Conservation (phyloP, 2,329 filamentous ascomycete species). For the Hypocrella siamensis region DNA sequence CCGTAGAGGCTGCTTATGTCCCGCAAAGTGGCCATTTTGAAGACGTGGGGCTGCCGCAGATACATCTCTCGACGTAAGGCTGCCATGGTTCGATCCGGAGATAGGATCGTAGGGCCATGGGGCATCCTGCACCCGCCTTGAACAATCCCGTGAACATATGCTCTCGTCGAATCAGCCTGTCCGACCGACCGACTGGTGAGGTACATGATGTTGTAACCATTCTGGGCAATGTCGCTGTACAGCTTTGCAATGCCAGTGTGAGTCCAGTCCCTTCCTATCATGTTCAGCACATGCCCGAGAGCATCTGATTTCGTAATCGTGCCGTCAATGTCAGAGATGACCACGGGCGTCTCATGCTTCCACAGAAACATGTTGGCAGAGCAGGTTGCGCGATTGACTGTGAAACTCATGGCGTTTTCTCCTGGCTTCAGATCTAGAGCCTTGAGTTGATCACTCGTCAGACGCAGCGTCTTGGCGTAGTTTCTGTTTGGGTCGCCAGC, state of each 20-base stretch:
- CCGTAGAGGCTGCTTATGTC: slow-evolving; percentile 87
- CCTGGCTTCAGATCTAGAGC: slow-evolving; percentile 66
- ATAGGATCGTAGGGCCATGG: slow-evolving; percentile 84
- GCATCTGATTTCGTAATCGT: slow-evolving; percentile 98
- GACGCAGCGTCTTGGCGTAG: slow-evolving; percentile 87
- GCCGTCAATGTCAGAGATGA: slow-evolving; percentile 96
- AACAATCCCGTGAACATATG: slow-evolving; percentile 76
- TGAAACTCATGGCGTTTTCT: slow-evolving; percentile 91
- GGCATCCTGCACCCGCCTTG: slow-evolving; percentile 81
- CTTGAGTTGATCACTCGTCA: slow-evolving; percentile 93
- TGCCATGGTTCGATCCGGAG: slow-evolving; percentile 86
- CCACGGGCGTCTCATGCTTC: slow-evolving; percentile 80
- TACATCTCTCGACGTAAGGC: slow-evolving; percentile 87
- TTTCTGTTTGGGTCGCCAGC: slow-evolving; percentile 61
- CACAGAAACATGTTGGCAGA: slow-evolving; percentile 87
- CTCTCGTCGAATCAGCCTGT: slow-evolving; percentile 76
- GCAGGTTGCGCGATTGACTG: slow-evolving; percentile 87
- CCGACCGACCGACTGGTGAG: slow-evolving; percentile 88
- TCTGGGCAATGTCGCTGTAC: slow-evolving; percentile 86
- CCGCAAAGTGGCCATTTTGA: slow-evolving; percentile 96
- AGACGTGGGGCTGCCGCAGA: slow-evolving; percentile 89
- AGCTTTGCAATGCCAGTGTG: slow-evolving; percentile 93
- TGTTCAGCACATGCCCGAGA: slow-evolving; percentile 84
- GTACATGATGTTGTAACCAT: slow-evolving; percentile 98
- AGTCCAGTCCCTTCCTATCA: slow-evolving; percentile 96